These are phyloP conservation scores for Pisolithus tinctorius DNA, from an alignment of 768 basidiomycete species.

Conservation along the genomic window DNA sequence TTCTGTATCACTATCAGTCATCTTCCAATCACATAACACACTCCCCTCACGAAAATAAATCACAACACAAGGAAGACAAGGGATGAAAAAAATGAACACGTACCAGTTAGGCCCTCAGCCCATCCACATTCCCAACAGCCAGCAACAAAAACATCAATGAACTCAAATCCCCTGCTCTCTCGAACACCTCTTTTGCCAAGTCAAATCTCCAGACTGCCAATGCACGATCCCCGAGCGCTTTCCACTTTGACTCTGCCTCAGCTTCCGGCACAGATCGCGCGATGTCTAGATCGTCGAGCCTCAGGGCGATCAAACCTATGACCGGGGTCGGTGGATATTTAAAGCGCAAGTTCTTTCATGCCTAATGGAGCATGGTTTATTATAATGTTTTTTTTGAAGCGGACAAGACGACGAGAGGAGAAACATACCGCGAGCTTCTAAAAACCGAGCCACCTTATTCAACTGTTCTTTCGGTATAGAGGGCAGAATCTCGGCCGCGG, in stretches of 20 bases:
- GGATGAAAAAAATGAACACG: neutral
- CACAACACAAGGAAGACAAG: no score
- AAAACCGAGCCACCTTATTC: slow-evolving; percentile 90
- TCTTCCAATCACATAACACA: neutral
- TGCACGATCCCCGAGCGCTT: slow-evolving; percentile 88
- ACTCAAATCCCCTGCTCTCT: slow-evolving; percentile 81
- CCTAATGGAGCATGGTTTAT: slow-evolving; percentile 37
- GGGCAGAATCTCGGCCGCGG: slow-evolving; percentile 76
- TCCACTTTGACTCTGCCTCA: slow-evolving; percentile 85
- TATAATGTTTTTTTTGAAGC: no score
- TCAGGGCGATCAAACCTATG: slow-evolving; percentile 92
- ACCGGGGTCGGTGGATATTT: slow-evolving; percentile 86
- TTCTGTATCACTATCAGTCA: slow-evolving; percentile 30
- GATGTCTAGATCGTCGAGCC: slow-evolving; percentile 85
- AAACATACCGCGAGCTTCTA: slow-evolving; percentile 74
- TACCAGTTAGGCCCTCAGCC: neutral
- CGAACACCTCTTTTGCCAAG: slow-evolving; percentile 84
- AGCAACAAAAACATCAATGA: slow-evolving; percentile 81
- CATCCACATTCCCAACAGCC: slow-evolving; percentile 56
- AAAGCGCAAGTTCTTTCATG: slow-evolving; percentile 87
- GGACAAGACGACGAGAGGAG: neutral
- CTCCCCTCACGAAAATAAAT: no score
- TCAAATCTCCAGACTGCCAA: slow-evolving; percentile 90
- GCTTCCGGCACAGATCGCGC: slow-evolving; percentile 60
- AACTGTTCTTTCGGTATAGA: slow-evolving; percentile 85